Evolutionary conservation across 495 filamentous ascomycete species (phyloP), one percentile per base, ranked within the genome.

Genomic region (Pyrenula aspistea): DNA sequence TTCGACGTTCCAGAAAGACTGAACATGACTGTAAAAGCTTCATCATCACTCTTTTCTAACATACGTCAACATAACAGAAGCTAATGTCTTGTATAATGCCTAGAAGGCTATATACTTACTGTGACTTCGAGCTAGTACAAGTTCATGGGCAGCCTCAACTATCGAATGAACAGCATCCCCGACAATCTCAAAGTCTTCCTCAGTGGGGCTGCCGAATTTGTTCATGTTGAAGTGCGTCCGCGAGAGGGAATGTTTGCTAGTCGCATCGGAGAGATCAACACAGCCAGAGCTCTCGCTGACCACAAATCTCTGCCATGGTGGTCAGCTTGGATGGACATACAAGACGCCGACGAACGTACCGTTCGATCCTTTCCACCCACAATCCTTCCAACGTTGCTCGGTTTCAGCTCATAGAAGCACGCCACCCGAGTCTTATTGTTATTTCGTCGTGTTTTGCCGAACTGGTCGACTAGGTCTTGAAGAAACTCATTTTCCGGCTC

Each of bases 201-300:
- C 50, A 24, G 50, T 8, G 19, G 50, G 50, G 8, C 19, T 52
- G 19, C 50, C 50, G 20, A 21, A 52, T 19, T 52, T 52, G 50
- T 52, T 52, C 50, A 52, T 52, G 19, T 52, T 20, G 50, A 52
- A 52, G 50, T 52, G 8, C n/a, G 50, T 8, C 19, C 50, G 50
- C 50, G 8, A 10, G 50, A 52, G 50, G 19, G 8, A 8, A 19
- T 10, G 4, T 52, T 52, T 52, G 8, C 19, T 20, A 21, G 50
- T 20, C 22, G 50, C 8, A n/a, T n/a, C n/a, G n/a, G n/a, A n/a
- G n/a, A n/a, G n/a, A 52, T 52, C 50, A 8, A 42, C 8, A 15
- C 31, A 42, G 15, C 31, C 31, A 42, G 31, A 42, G 31, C 31
- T 42, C 15, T 42, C 31, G 15, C 15, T 42, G 31, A 42, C 31